These are phyloP conservation scores for Mycocentrospora acerina DNA, from an alignment of 2,329 filamentous ascomycete species.

Conservation along the genomic window DNA sequence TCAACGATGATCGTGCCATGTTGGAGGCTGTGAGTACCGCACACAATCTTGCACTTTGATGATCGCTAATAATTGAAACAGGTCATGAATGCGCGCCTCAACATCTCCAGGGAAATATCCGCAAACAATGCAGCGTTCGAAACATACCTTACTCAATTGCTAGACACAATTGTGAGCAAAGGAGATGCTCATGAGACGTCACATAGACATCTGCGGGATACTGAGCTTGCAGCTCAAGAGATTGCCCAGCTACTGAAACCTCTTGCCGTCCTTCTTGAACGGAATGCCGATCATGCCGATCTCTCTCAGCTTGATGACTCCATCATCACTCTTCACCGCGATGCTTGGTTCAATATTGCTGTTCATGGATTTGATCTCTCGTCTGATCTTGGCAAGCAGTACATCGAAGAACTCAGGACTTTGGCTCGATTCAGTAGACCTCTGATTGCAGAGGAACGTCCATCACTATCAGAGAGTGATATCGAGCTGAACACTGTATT, in stretches of 20 bases:
- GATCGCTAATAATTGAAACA: constrained; percentile 29
- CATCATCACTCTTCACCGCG: constrained; percentile 71
- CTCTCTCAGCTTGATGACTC: constrained; percentile 53
- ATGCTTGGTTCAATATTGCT: constrained; percentile 98
- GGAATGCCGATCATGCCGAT: constrained; percentile 55
- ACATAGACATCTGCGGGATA: constrained; percentile 72
- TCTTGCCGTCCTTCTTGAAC: constrained; percentile 79
- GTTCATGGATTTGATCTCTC: constrained; percentile 84
- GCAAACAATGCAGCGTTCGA: constrained; percentile 74
- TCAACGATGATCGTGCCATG: constrained; percentile 67
- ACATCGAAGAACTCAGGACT: constrained; percentile 74
- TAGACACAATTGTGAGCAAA: constrained; percentile 86
- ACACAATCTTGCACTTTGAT: neutral
- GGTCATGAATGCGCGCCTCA: constrained; percentile 76
- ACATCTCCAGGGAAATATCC: constrained; percentile 70
- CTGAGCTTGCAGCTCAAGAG: constrained; percentile 79
- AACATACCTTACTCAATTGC: constrained; percentile 78
- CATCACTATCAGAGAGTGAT: constrained; percentile 90
- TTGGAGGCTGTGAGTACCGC: constrained; percentile 66
- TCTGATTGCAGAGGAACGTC: constrained; percentile 82
- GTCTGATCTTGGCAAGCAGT: constrained; percentile 71
- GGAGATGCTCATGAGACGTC: constrained; percentile 77
- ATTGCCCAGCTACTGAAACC: constrained; percentile 87
- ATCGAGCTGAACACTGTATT: constrained; percentile 95
- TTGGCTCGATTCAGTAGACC: constrained; percentile 87